Conservation (phyloP, 139 green algal genomes). For the Spirogloea muscicola region DNA sequence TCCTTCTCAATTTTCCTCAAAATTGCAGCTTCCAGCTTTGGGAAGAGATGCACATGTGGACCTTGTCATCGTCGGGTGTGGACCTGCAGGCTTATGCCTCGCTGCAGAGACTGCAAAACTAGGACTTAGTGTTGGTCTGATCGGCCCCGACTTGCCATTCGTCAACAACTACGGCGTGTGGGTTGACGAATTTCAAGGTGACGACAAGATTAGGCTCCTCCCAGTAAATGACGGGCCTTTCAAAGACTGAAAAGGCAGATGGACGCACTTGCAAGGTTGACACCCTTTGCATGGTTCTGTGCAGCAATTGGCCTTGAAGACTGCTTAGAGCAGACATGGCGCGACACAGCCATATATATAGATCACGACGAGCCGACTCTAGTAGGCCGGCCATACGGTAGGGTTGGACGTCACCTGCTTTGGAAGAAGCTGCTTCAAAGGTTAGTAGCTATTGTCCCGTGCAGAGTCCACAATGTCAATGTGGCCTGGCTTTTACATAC, state of each 20-base stretch:
- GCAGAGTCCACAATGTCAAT: too few relatives aligned
- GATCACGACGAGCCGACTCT: slow-evolving; percentile 13
- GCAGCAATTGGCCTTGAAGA: slow-evolving; percentile 36
- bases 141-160: slow-evolving; percentile 73
- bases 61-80: slow-evolving; percentile 65
- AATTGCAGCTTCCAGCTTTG: too few relatives aligned
- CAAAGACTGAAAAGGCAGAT: too few relatives aligned
- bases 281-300: slow-evolving; percentile 19
- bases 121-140: slow-evolving; percentile 65
- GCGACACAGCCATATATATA: slow-evolving; percentile 33
- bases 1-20: too few relatives aligned
- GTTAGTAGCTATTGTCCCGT: too few relatives aligned
- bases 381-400: slow-evolving; percentile 41
- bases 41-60: slow-evolving; percentile 25
- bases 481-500: too few relatives aligned
- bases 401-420: slow-evolving; percentile 32
- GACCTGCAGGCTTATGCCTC: slow-evolving; percentile 83
- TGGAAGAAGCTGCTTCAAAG: slow-evolving; percentile 38
- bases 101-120: slow-evolving; percentile 73
- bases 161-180: slow-evolving; percentile 92
- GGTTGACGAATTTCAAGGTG: slow-evolving; percentile 48
- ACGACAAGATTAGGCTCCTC: too few relatives aligned
- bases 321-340: slow-evolving; percentile 38
- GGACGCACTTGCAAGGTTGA: not conserved
- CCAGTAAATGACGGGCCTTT: not conserved